These are phyloP conservation scores for Fraxinus floribunda DNA, from an alignment of 305 asterid genomes.

Conservation along the genomic window DNA sequence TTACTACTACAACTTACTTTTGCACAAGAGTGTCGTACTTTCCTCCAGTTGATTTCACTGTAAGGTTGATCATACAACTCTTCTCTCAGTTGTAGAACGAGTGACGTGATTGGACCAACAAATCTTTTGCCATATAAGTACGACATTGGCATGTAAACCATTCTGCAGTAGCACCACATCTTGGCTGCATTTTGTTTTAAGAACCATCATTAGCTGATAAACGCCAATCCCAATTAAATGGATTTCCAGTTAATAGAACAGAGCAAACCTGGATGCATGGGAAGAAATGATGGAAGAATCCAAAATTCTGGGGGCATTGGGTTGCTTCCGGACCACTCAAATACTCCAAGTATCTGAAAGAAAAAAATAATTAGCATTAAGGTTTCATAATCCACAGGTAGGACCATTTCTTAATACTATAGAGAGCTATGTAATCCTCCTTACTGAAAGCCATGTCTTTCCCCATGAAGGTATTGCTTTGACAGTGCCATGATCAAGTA, in stretches of 20 bases:
- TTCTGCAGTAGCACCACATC: conserved; percentile 34
- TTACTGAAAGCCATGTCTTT: conserved; percentile 87
- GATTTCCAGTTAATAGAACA: neutral
- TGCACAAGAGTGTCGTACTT: conserved; percentile 23
- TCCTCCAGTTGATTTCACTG: conserved; percentile 26
- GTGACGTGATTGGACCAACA: conserved; percentile 26
- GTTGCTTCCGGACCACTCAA: conserved; percentile 34
- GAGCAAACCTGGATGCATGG: conserved; percentile 40
- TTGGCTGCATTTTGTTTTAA: conserved; percentile 18
- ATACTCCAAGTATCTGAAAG: conserved; percentile 31
- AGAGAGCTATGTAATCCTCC: neutral
- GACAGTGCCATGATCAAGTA: conserved; percentile 76
- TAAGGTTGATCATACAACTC: conserved; percentile 30
- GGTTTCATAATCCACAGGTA: neutral
- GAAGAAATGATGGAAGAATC: conserved; percentile 32
- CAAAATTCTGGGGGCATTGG: conserved; percentile 41
- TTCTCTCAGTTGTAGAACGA: conserved; percentile 20
- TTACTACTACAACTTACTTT: conserved; percentile 18
- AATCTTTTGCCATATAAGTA: conserved; percentile 35
- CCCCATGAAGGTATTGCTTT: conserved; percentile 92
- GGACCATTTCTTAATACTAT: neutral
- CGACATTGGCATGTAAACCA: conserved; percentile 38
- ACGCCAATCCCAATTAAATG: neutral
- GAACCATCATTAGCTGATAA: neutral
- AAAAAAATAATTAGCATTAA: neutral